Conservation (phyloP, 73 alveolate genomes). For the Symbiodinium pilosum region DNA sequence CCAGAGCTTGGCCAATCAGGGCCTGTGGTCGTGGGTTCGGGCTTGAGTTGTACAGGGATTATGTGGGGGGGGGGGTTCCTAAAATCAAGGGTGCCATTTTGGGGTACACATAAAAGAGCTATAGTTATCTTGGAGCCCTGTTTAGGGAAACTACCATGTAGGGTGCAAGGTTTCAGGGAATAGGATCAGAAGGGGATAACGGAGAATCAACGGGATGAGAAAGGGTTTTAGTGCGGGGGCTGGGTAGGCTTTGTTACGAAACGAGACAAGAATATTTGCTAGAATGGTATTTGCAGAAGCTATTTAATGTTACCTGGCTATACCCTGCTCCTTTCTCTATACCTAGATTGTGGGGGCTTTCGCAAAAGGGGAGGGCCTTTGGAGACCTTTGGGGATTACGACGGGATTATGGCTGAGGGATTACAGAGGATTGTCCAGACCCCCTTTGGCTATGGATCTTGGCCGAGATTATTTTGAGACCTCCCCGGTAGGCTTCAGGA, state of each 20-base stretch:
- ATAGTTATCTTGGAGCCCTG: not conserved
- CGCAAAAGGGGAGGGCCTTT: too few relatives aligned
- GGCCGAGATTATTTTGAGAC: too few relatives aligned
- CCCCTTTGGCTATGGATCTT: too few relatives aligned
- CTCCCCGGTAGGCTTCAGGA: too few relatives aligned
- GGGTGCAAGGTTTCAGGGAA: not conserved
- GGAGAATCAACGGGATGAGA: not conserved
- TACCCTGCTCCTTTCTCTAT: too few relatives aligned
- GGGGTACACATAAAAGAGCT: not conserved
- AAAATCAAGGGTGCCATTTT: too few relatives aligned
- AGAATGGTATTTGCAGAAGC: not conserved
- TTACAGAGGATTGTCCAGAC: too few relatives aligned
- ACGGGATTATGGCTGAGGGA: too few relatives aligned
- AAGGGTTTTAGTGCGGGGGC: not conserved
- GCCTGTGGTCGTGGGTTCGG: not conserved
- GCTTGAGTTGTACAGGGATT: not conserved
- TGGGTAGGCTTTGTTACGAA: not conserved
- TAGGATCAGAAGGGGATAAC: not conserved
- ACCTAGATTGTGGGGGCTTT: too few relatives aligned
- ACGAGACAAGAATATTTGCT: not conserved
- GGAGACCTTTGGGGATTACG: too few relatives aligned
- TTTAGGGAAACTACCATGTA: not conserved
- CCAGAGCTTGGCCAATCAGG: conserved; percentile 75
- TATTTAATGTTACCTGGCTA: too few relatives aligned
- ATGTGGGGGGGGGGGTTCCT: not conserved